A percentile compares a stretch with the other conserved stretches of the same genome.
phyloP scores from a whole-genome alignment of 768 basidiomycete species.

The Cystobasidium onofrii region DNA sequence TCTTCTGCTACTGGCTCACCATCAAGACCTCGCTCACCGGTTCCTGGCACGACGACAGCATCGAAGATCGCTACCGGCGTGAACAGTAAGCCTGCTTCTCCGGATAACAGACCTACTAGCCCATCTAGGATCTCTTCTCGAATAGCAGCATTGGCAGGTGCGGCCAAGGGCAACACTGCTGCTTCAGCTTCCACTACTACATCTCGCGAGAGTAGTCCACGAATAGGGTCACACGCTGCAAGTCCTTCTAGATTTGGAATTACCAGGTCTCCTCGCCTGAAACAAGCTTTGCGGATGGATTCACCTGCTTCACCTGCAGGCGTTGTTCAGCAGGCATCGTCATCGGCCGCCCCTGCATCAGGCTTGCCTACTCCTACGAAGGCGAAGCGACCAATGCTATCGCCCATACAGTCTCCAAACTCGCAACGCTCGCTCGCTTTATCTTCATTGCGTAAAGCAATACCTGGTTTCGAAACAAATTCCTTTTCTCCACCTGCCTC shows the following conservation, averaged over 20 bases:
- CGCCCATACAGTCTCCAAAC: slow-evolving; percentile 5
- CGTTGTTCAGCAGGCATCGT: background rate
- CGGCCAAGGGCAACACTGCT: background rate
- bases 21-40: background rate
- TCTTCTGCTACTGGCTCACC: background rate
- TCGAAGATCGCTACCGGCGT: background rate
- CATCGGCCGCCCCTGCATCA: background rate
- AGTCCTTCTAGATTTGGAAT: background rate
- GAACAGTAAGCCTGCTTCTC: background rate
- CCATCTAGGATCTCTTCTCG: background rate
- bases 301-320: background rate
- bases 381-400: background rate
- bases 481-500: slow-evolving; percentile 1
- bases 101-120: background rate
- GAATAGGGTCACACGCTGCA: background rate
- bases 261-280: background rate
- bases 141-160: background rate
- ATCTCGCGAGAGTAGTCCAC: background rate
- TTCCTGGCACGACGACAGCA: background rate
- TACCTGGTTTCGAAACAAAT: slow-evolving; percentile 7
- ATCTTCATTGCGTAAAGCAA: background rate
- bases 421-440: background rate
- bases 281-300: background rate
- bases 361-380: background rate
- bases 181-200: background rate